phyloP scores from a whole-genome alignment of 371 early-diverging fungal species.

The Amoeboaphelidium protococcarum region DNA sequence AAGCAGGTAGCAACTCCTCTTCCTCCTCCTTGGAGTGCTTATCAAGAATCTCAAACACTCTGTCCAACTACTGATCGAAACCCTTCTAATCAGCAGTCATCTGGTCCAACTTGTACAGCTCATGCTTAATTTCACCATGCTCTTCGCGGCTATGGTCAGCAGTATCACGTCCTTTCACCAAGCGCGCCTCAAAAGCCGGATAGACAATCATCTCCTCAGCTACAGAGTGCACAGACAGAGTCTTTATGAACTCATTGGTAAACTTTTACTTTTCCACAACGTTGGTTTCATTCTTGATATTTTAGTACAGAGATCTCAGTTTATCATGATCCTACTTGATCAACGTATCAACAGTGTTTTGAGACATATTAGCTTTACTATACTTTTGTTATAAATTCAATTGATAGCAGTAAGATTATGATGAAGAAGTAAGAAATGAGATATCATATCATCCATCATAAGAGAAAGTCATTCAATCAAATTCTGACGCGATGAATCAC shows the following conservation, averaged over 20 bases:
- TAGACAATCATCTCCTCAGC: not conserved
- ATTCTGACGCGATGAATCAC: too few species aligned
- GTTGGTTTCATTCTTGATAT: too few species aligned
- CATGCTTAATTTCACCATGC: not conserved
- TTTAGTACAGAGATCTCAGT: too few species aligned
- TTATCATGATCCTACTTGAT: too few species aligned
- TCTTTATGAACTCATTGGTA: not conserved
- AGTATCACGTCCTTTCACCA: not conserved
- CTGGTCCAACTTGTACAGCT: not conserved
- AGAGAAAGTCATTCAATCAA: too few species aligned
- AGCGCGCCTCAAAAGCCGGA: not conserved
- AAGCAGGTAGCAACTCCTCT: not conserved
- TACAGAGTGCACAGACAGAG: not conserved
- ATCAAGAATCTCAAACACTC: not conserved
- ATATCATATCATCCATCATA: too few species aligned
- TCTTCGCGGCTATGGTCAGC: not conserved
- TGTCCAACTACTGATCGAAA: not conserved
- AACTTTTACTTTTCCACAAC: not conserved
- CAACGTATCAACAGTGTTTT: too few species aligned
- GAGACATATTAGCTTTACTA: too few species aligned
- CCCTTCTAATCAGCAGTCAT: not conserved
- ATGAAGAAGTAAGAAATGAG: too few species aligned
- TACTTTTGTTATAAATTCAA: too few species aligned
- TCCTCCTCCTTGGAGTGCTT: not conserved
- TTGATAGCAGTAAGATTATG: too few species aligned